Percentiles rank a stretch among this genome's conserved stretches.
These are phyloP conservation scores for Amanita fuliginea DNA, from an alignment of 768 basidiomycete genomes.

Conservation along the genomic window DNA sequence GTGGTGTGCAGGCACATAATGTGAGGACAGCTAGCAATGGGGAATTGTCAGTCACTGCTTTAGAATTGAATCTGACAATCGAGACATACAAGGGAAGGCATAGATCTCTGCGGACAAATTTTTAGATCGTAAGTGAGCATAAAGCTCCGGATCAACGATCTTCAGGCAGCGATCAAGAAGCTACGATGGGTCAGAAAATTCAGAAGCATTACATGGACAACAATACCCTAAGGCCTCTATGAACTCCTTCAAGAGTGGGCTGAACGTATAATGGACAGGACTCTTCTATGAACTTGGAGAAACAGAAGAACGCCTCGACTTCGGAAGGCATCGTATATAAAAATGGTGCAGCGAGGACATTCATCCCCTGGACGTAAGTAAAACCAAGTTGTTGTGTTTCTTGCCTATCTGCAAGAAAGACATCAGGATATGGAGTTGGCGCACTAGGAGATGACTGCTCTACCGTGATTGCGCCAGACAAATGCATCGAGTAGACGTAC, in stretches of 20 bases:
- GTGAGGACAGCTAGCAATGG: conserved; percentile 69
- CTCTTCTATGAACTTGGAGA: conserved; percentile 91
- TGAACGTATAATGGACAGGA: conserved; percentile 95
- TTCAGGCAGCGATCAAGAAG: conserved; percentile 88
- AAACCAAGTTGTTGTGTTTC: conserved; percentile 76
- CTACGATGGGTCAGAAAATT: conserved; percentile 26
- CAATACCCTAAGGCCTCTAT: conserved; percentile 80
- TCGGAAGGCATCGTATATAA: conserved; percentile 96
- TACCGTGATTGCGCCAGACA: conserved; percentile 91
- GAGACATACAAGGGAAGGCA: conserved; percentile 83
- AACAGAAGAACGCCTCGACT: conserved; percentile 96
- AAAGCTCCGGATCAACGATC: conserved; percentile 84
- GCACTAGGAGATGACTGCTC: not conserved
- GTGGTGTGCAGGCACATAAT: conserved; percentile 93
- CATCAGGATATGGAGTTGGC: not conserved
- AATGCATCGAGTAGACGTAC: conserved; percentile 95
- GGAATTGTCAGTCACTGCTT: not conserved
- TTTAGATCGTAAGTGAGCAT: conserved; percentile 70
- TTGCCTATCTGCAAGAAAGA: conserved; percentile 45
- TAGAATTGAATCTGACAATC: not conserved
- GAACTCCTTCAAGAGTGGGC: conserved; percentile 92
- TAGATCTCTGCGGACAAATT: conserved; percentile 94
- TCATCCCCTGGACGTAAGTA: conserved; percentile 99
- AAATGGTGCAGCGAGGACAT: conserved; percentile 96
- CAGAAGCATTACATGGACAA: not conserved